Evolutionary conservation across 495 filamentous ascomycete genomes (phyloP).

Genomic region (Penicillium goetzii): DNA sequence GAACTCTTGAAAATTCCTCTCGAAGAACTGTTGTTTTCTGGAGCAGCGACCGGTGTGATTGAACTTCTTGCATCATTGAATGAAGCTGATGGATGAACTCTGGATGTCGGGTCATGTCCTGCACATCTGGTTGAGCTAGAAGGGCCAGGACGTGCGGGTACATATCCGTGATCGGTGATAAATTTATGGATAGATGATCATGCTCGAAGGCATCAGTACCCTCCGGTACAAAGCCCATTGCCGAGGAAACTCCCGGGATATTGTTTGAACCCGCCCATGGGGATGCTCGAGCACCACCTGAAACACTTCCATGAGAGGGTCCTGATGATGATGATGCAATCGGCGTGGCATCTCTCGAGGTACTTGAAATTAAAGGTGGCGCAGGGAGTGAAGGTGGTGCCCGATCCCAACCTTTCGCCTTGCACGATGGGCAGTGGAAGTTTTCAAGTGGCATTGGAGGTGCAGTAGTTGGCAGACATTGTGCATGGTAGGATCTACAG

Average conservation of each 20-base stretch:
- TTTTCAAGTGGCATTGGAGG: background rate
- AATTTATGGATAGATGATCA: slow-evolving; percentile 12
- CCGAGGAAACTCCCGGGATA: background rate
- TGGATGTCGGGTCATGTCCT: background rate
- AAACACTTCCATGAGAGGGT: slow-evolving; percentile 4
- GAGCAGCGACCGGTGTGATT: slow-evolving; percentile 22
- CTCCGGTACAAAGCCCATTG: background rate
- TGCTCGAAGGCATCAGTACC: slow-evolving; percentile 7
- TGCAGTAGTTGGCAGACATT: slow-evolving; percentile 27
- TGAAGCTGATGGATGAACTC: slow-evolving; percentile 30
- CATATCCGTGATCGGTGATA: slow-evolving; percentile 18
- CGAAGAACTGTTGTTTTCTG: slow-evolving; percentile 23
- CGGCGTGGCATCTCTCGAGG: slow-evolving; percentile 23
- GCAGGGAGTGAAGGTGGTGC: slow-evolving; percentile 22
- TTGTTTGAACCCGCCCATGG: background rate
- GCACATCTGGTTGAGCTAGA: slow-evolving; percentile 11
- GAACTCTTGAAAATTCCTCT: slow-evolving; percentile 30
- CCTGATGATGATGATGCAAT: slow-evolving; percentile 3
- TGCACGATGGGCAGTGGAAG: slow-evolving; percentile 37
- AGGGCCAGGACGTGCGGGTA: slow-evolving; percentile 22
- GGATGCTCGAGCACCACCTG: slow-evolving; percentile 3
- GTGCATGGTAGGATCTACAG: slow-evolving; percentile 41
- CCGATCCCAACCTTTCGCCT: slow-evolving; percentile 31
- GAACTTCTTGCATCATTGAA: slow-evolving; percentile 29
- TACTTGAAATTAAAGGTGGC: slow-evolving; percentile 15